phyloP scores from a whole-genome alignment of 2,329 filamentous ascomycete species.

The Cytospora mali region DNA sequence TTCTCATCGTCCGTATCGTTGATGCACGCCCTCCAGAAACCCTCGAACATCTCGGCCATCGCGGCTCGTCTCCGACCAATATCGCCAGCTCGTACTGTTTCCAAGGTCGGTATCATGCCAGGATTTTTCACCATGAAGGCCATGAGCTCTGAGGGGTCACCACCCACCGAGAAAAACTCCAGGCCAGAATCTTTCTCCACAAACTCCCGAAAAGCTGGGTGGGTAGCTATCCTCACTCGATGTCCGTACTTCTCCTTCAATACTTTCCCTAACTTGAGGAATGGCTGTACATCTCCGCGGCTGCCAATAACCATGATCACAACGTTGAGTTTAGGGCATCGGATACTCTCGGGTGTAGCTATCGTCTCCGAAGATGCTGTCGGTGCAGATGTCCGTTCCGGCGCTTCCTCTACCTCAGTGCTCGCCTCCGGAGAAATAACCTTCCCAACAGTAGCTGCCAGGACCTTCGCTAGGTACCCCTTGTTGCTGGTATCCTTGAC shows the following conservation, averaged over 20 bases:
- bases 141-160: constrained; percentile 81
- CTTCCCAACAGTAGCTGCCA: constrained; percentile 65
- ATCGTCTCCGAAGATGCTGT: constrained; percentile 34
- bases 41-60: constrained; percentile 83
- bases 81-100: constrained; percentile 73
- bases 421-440: constrained; percentile 46
- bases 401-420: constrained; percentile 33
- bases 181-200: constrained; percentile 71
- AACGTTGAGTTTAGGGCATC: constrained; percentile 67
- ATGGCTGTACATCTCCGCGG: constrained; percentile 79
- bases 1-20: constrained; percentile 71
- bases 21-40: constrained; percentile 79
- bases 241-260: constrained; percentile 73
- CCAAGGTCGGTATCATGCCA: constrained; percentile 73
- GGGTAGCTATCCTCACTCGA: constrained; percentile 76
- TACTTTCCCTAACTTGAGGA: constrained; percentile 73
- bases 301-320: constrained; percentile 84
- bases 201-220: constrained; percentile 76
- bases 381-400: constrained; percentile 27
- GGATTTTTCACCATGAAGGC: constrained; percentile 88
- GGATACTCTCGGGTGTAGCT: constrained; percentile 33
- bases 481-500: constrained; percentile 70
- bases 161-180: constrained; percentile 80
- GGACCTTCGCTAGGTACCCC: constrained; percentile 73
- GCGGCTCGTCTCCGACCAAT: constrained; percentile 66